Evolutionary conservation across 305 asterid species (phyloP), one percentile per base, ranked within the genome.

Genomic region (Rubia tinctorum): DNA sequence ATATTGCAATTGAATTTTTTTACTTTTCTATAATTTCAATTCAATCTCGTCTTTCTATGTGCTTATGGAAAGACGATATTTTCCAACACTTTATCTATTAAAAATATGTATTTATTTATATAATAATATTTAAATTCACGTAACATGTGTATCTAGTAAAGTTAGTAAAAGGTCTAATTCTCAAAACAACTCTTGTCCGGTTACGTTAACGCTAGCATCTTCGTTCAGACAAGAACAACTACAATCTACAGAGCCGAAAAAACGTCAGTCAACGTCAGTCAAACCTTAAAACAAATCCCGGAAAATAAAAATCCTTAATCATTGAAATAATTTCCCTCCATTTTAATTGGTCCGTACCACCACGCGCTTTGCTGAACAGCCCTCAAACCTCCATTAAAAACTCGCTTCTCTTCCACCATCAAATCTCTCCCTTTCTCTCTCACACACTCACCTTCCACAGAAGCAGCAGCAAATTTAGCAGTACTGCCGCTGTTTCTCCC

Each of bases 351-450:
- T 65, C 49, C 69, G 51, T 65, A 37, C 12, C 22, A 3, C 69
- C 69, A 65, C 69, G 69, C 69, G 69, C 27, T 37, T 37, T 65
- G n/a, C 25, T 65, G 49, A 65, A 65, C 69, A 65, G 45, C 7
- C 68, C 45, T 25, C 68, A 63, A 63, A 63, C 30, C 68, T 30
- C 68, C 68, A 63, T 63, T 63, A 63, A 39, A 65, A 65, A 5
- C 49, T 4, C 37, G 53, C 70, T 40, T 10, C 70, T 66, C 53
- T 66, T 51, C 23, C 60, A 53, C 23, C 22, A 42, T 66, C 71
- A 59, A 45, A 53, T 53, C 60, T 14, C 7, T 49, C n/a, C 56
- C n/a, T 14, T 49, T 53, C 22, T 53, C 60, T 59, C 64, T 22
- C 64, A 59, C 64, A 42, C 71, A 42, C 71, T 40, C 69, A 42